Evolutionary conservation across 306 rosid genomes (phyloP), one percentile per base, ranked within the genome.

Genomic region (Cicer arietinum): DNA sequence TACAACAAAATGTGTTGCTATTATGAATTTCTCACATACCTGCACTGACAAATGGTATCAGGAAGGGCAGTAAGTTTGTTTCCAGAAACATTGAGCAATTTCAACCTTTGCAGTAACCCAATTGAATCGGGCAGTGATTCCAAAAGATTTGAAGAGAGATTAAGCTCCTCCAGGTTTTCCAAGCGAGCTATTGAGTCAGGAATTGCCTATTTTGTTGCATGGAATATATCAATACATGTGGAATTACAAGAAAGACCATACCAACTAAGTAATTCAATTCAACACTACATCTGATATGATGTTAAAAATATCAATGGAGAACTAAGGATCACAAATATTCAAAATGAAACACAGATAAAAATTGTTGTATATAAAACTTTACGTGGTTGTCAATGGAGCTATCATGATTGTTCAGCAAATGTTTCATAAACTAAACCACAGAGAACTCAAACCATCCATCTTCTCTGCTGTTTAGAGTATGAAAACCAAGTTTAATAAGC

Each of bases 161-260:
- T 89, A 39, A 94, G 88, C 92, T 94, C 99, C 86, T 92, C 95
- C 0, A 94, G 91, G 62, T 85, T 90, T 80, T 94, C 90, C 75
- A 94, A 67, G 44, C 99, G 93, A 43, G 88, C 88, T 73, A 94
- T 85, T 20, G 99, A 73, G 62, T 90, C 99, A 14, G 99, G 98
- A 72, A 94, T 84, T 13, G 69, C 83, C 99, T 94, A 88, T 71
- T 68, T 62, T 14, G 51, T 85, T 45, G 68, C 75, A 75, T 52
- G 2, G 14, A 35, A 77, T 59, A 67, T 50, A 70, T 75, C 45
- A 67, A 18, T 48, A 73, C 67, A 60, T 40, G 77, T 50, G 45
- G 37, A 47, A 52, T 52, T 39, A 71, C 44, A 51, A 5, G 70
- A 73, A 65, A 77, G 35, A 54, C 56, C 42, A 43, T 41, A 47